Percentiles rank a stretch among this genome's conserved stretches.
Evolutionary conservation across 2,329 filamentous ascomycete genomes (phyloP).

Genomic region (Diaporthe velutina): DNA sequence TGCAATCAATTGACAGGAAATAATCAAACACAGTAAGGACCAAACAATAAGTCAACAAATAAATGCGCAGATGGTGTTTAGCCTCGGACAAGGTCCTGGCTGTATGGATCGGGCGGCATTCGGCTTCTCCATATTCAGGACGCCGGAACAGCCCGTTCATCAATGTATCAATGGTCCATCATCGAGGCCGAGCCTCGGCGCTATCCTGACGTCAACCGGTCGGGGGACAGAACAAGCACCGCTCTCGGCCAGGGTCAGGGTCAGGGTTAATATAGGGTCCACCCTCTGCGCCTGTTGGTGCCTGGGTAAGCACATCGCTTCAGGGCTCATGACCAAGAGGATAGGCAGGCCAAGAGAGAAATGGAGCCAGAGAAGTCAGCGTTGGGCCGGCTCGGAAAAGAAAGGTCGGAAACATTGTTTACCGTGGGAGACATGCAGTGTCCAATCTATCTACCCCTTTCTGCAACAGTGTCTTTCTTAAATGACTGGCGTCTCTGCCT

Average conservation of each 20-base stretch:
- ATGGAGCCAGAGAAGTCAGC: not conserved
- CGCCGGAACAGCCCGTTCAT: slow-evolving; percentile 19
- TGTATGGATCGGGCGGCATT: not conserved
- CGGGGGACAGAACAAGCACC: slow-evolving; percentile 16
- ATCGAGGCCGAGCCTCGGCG: slow-evolving; percentile 22
- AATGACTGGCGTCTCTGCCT: not conserved
- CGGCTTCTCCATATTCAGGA: slow-evolving; percentile 17
- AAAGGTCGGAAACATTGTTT: not conserved
- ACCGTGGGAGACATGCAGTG: not conserved
- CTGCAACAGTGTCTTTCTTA: not conserved
- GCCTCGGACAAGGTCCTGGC: slow-evolving; percentile 14
- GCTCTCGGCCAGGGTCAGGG: not conserved
- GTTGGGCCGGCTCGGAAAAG: not conserved
- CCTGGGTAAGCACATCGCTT: not conserved
- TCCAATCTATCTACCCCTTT: not conserved
- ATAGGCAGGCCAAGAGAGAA: not conserved
- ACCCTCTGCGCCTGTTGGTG: not conserved
- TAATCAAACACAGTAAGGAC: too few species aligned
- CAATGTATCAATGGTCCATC: not conserved
- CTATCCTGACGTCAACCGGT: slow-evolving; percentile 23
- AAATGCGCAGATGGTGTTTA: not conserved
- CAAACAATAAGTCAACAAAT: not conserved
- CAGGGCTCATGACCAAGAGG: not conserved
- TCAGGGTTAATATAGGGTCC: not conserved
- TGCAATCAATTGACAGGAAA: not conserved